These are phyloP conservation scores for Chaetomium strumarium DNA, from an alignment of 2,329 filamentous ascomycete genomes.

Conservation along the genomic window DNA sequence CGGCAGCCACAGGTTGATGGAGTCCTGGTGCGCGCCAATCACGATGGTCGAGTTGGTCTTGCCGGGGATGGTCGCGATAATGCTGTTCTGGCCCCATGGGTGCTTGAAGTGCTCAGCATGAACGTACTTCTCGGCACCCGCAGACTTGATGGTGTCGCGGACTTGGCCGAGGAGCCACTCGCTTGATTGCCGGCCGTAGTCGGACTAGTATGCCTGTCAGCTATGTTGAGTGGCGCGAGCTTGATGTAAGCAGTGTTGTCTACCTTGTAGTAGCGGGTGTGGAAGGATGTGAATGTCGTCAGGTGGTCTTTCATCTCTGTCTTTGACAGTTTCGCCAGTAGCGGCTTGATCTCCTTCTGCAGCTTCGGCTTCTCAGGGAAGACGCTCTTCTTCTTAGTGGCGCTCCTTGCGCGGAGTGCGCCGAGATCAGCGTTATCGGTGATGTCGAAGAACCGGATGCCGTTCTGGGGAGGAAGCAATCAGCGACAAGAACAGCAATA, in stretches of 20 bases:
- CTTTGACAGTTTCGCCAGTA: constrained; percentile 67
- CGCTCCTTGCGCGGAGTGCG: constrained; percentile 30
- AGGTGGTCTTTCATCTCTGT: constrained; percentile 71
- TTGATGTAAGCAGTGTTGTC: neutral
- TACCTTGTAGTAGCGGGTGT: constrained; percentile 69
- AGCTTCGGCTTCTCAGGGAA: constrained; percentile 38
- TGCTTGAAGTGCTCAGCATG: constrained; percentile 71
- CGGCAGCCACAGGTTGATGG: constrained; percentile 87
- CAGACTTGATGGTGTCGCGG: constrained; percentile 61
- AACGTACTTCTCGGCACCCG: constrained; percentile 63
- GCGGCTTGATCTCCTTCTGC: constrained; percentile 58
- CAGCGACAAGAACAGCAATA: constrained; percentile 6
- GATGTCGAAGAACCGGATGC: constrained; percentile 90
- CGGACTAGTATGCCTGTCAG: constrained; percentile 60
- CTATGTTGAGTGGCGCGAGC: constrained; percentile 59
- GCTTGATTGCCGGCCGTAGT: constrained; percentile 75
- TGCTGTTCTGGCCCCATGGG: constrained; percentile 80
- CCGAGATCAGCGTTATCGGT: constrained; percentile 68
- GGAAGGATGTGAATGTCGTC: constrained; percentile 70
- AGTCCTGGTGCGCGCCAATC: constrained; percentile 90
- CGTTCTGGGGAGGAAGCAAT: constrained; percentile 53
- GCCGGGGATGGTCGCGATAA: constrained; percentile 88
- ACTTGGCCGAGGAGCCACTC: constrained; percentile 80
- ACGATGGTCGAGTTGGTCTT: constrained; percentile 78
- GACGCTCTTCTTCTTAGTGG: constrained; percentile 46